Percentiles rank a stretch among this genome's conserved stretches.
phyloP scores from a whole-genome alignment of 2,329 filamentous ascomycete species.

The Dryadomyces quercivorus region DNA sequence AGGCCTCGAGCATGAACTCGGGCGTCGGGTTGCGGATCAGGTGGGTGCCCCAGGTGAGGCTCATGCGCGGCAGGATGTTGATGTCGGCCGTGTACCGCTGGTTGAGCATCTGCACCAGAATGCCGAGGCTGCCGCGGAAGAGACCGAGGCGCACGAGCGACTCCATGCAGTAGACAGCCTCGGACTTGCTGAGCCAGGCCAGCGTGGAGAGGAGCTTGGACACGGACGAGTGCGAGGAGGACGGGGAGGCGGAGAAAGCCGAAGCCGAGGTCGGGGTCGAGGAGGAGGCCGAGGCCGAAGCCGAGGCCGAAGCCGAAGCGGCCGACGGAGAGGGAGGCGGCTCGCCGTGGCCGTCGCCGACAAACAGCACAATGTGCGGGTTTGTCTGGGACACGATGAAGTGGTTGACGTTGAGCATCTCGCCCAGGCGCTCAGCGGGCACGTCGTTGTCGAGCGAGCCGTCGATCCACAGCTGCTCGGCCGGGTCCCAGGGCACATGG shows the following conservation, averaged over 20 bases:
- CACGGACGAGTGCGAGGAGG: neutral
- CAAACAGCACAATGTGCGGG: constrained; percentile 80
- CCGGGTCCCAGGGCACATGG: constrained; percentile 73
- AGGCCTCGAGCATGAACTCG: constrained; percentile 75
- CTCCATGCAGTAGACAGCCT: constrained; percentile 69
- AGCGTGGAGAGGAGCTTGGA: constrained; percentile 49
- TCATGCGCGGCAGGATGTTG: constrained; percentile 46
- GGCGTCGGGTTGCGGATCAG: constrained; percentile 74
- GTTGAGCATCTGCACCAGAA: constrained; percentile 67
- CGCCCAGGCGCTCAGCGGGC: constrained; percentile 76
- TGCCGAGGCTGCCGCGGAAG: constrained; percentile 66
- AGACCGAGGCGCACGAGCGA: constrained; percentile 70
- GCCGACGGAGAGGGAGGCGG: neutral
- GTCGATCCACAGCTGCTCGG: constrained; percentile 79
- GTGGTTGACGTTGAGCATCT: constrained; percentile 97
- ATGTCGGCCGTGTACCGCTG: constrained; percentile 94
- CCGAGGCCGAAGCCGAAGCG: neutral
- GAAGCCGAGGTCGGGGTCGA: neutral
- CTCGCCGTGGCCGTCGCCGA: constrained; percentile 55
- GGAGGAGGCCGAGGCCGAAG: neutral
- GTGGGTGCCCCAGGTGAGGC: constrained; percentile 30
- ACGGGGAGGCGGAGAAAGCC: neutral
- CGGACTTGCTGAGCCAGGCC: constrained; percentile 63
- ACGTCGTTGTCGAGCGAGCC: constrained; percentile 91
- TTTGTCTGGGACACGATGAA: constrained; percentile 98